Evolutionary conservation across 1,284 basidiomycete species (phyloP).

Genomic region (Pseudozyma sp.): DNA sequence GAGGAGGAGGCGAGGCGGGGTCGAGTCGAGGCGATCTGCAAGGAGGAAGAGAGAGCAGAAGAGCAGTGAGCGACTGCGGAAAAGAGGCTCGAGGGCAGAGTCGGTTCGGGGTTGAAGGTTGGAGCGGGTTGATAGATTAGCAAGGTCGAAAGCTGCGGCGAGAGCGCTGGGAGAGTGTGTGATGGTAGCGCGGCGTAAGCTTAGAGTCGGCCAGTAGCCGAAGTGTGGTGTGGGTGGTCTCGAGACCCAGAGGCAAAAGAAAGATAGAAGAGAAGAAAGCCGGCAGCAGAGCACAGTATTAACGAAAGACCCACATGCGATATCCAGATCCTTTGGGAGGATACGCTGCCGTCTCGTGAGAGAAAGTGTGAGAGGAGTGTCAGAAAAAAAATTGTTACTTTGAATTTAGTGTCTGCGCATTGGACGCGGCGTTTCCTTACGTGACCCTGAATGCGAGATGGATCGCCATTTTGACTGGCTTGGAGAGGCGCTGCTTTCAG

Average conservation of each 20-base stretch:
- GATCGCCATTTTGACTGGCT: no score
- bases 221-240: background rate
- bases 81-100: constrained; percentile 3
- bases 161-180: constrained; percentile 3
- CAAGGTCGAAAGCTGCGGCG: constrained; percentile 14
- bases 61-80: constrained; percentile 7
- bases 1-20: constrained; percentile 3
- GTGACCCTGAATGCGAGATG: no score
- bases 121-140: constrained; percentile 9
- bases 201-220: constrained; percentile 4
- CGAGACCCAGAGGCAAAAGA: background rate
- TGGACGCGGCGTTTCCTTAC: no score
- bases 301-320: background rate
- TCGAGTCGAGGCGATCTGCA: constrained; percentile 16
- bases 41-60: constrained; percentile 15
- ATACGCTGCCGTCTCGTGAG: background rate
- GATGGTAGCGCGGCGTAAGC: constrained; percentile 13
- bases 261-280: constrained; percentile 1
- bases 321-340: constrained; percentile 19
- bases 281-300: constrained; percentile 5
- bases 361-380: background rate
- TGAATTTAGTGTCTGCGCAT: background rate
- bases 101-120: constrained; percentile 29
- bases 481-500: no score
- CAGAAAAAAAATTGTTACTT: constrained; percentile 2